A percentile compares a stretch with the other conserved stretches of the same genome.
Evolutionary conservation across 2,329 filamentous ascomycete genomes (phyloP).

Genomic region (Colletotrichum plurivorum): DNA sequence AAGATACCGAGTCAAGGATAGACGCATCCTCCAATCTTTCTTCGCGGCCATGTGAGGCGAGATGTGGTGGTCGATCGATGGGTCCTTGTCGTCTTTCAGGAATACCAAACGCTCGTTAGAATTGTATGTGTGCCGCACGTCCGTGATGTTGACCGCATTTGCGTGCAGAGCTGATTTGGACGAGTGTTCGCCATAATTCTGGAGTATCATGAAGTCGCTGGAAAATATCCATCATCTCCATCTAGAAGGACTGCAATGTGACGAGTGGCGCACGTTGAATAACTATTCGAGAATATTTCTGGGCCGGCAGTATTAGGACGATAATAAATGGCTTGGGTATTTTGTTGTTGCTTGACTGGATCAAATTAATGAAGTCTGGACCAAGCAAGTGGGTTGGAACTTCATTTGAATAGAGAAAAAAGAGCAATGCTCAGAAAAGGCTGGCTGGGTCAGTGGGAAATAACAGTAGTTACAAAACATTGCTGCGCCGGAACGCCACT

Average conservation of each 20-base stretch:
- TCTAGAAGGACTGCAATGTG: not conserved
- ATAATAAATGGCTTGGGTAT: too few relatives aligned
- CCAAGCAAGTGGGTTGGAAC: too few relatives aligned
- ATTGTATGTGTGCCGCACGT: not conserved
- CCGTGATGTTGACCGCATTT: not conserved
- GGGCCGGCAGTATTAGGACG: too few relatives aligned
- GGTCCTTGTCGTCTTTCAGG: not conserved
- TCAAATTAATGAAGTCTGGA: too few relatives aligned
- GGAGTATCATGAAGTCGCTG: not conserved
- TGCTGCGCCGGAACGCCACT: too few relatives aligned
- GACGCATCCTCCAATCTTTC: not conserved
- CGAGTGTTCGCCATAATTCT: not conserved
- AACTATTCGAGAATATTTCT: too few relatives aligned
- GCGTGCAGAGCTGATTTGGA: not conserved
- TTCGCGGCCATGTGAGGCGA: not conserved
- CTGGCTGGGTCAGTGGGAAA: too few relatives aligned
- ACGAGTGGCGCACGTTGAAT: too few relatives aligned
- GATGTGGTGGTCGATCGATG: not conserved
- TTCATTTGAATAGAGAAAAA: too few relatives aligned
- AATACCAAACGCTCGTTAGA: not conserved
- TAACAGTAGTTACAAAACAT: too few relatives aligned
- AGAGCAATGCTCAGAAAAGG: too few relatives aligned
- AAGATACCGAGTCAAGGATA: conserved; percentile 22
- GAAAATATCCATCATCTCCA: not conserved
- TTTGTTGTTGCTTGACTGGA: too few relatives aligned